Base-by-base conservation (phyloP, 73 alveolate species). In the Paraurostyla sp. region DNA sequence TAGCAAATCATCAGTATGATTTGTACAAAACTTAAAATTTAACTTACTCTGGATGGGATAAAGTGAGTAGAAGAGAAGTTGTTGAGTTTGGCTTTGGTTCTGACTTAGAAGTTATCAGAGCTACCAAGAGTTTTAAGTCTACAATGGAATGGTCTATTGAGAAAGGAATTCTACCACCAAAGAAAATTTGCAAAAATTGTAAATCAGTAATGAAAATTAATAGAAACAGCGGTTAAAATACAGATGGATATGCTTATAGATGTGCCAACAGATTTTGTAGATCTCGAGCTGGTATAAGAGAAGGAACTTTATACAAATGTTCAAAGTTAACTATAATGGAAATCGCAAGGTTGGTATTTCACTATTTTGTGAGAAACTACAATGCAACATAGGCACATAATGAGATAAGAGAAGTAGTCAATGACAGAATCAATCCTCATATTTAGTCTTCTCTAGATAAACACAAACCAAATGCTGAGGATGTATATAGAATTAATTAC, bases 261-360 rank as follows among this genome's bases (percentile, higher is more conserved):
- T 85, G 92, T 46, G 13, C 22, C 22, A 85, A 65, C 25, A 6
- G 43, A 35, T 4, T 18, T 11, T 85, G 92, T 52, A 62, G 51
- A 46, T 22, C 4, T 11, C 45, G 46, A 35, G 20, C 0, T 13
- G 68, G 88, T 13, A 6, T 85, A 0, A 85, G 92, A 57, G 46
- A 22, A 27, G 92, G 92, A 18, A 69, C 88, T 25, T 35, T 85
- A 18, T 85, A 48, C 50, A 57, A 85, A 25, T 33, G 51, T 22
- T 69, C 78, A 1, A 50, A 68, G 22, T 50, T 85, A 0, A 85
- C 92, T 27, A 68, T 85, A 13, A 85, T 85, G 92, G 92, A 85
- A 40, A 85, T 71, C 13, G 33, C 38, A 43, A 68, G 92, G 33
- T n/a, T 85, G 20, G 63, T 71, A 1, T 85, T 85, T 36, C 87